Evolutionary conservation across 805 yeast species (phyloP), one percentile per base, ranked within the genome.

Genomic region (Candida verbasci): DNA sequence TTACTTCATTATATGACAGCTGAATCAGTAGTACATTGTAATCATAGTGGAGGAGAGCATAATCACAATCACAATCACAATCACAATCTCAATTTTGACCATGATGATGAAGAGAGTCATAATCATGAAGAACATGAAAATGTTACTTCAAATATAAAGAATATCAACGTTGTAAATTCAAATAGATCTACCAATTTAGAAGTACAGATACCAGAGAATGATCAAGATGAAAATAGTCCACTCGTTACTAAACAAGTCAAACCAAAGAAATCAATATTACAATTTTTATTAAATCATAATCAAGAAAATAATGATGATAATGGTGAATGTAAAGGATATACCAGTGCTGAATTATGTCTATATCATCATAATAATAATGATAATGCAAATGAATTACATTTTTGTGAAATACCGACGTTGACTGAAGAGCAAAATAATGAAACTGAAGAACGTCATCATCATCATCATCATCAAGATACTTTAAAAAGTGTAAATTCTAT

Each of bases 11-110:
- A 76, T 24, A 57, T 80, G 35, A 86, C 97, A 0, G 77, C 91
- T 34, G 86, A 86, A 53, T 80, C 89, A 22, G 74, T 89, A 23
- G 84, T 89, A 0, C 96, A 88, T 53, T 88, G 96, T 58, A 82
- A 78, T 11, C 96, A 88, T 49, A 56, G 49, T n/a, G 65, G 54
- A 11, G 57, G 53, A 10, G 57, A 20, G 3, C 31, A 34, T n/a
- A 31, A 26, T 9, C n/a, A n/a, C n/a, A n/a, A n/a, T n/a, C n/a
- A n/a, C n/a, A n/a, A n/a, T n/a, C n/a, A n/a, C n/a, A 30, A 25
- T 11, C 34, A 42, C 4, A 23, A 21, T 21, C 24, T 15, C 6
- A n/a, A 12, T 16, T 10, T 36, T 17, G 35, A 20, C 24, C 39
- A 35, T 24, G 35, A 32, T 4, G 35, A 35, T 11, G 35, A 21